Conservation (phyloP, 2,329 filamentous ascomycete species). For the Fusarium citri region DNA sequence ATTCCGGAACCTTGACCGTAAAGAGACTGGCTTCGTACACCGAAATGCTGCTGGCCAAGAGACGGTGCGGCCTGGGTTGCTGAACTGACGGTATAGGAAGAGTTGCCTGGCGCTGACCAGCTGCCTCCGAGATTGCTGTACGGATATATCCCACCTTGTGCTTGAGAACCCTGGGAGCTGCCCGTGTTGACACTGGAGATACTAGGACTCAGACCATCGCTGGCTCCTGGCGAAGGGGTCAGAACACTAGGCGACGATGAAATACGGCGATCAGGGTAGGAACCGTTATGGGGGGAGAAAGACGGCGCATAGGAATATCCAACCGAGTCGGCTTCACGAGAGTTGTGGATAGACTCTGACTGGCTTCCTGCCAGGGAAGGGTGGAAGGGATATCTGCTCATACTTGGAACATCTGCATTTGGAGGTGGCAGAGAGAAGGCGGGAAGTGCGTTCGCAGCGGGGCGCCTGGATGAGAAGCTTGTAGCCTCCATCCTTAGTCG, state of each 20-base stretch:
- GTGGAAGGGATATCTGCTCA: slow-evolving; percentile 44
- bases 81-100: slow-evolving; percentile 66
- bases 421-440: slow-evolving; percentile 53
- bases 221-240: slow-evolving; percentile 59
- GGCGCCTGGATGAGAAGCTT: slow-evolving; percentile 52
- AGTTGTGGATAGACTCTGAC: slow-evolving; percentile 38
- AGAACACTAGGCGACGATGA: slow-evolving; percentile 50
- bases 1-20: slow-evolving; percentile 66
- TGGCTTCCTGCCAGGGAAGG: slow-evolving; percentile 37
- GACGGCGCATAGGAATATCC: slow-evolving; percentile 42
- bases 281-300: slow-evolving; percentile 42
- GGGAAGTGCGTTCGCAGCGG: slow-evolving; percentile 50
- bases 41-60: slow-evolving; percentile 47
- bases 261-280: slow-evolving; percentile 45
- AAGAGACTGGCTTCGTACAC: slow-evolving; percentile 46
- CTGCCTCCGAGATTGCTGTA: slow-evolving; percentile 66
- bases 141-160: slow-evolving; percentile 60
- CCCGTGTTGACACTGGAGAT: slow-evolving; percentile 71
- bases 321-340: slow-evolving; percentile 40
- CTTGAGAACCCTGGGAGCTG: slow-evolving; percentile 68
- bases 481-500: slow-evolving; percentile 45
- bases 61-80: slow-evolving; percentile 47
- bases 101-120: slow-evolving; percentile 68
- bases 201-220: slow-evolving; percentile 71
- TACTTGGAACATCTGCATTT: slow-evolving; percentile 53